These are phyloP conservation scores for Glycyrrhiza uralensis DNA, from an alignment of 306 rosid genomes.

Conservation along the genomic window DNA sequence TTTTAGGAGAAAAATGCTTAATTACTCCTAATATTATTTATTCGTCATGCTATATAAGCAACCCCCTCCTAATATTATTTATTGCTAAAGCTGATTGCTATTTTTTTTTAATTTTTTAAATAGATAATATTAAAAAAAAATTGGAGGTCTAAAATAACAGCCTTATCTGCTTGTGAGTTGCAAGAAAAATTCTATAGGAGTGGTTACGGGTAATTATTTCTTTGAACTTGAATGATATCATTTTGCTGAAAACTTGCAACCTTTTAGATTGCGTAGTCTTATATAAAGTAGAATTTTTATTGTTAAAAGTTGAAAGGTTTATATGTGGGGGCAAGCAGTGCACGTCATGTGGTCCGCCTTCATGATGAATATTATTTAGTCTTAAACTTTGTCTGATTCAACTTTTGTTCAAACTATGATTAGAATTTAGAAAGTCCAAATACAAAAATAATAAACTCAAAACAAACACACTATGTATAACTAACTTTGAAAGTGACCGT, in stretches of 20 bases:
- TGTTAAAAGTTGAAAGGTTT: neutral
- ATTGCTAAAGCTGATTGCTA: too few relatives aligned
- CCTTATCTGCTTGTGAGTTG: neutral
- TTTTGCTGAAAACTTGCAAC: neutral
- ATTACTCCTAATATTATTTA: too few relatives aligned
- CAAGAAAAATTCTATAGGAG: neutral
- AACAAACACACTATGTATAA: neutral
- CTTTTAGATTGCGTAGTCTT: conserved; percentile 4
- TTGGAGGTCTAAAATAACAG: neutral
- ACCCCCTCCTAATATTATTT: too few relatives aligned
- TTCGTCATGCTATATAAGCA: too few relatives aligned
- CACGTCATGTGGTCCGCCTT: neutral
- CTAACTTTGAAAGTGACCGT: neutral
- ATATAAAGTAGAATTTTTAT: neutral
- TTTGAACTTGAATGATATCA: conserved; percentile 3
- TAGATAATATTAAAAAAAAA: neutral
- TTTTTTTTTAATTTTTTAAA: neutral
- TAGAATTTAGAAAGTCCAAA: neutral
- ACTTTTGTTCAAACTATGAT: neutral
- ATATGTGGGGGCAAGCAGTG: neutral
- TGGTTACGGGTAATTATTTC: neutral
- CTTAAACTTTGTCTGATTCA: neutral
- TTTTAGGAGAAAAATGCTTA: too few relatives aligned
- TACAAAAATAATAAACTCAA: neutral
- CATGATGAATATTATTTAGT: too few relatives aligned